Evolutionary conservation across 2,329 filamentous ascomycete genomes (phyloP).

Genomic region (Fusarium cicatricum): DNA sequence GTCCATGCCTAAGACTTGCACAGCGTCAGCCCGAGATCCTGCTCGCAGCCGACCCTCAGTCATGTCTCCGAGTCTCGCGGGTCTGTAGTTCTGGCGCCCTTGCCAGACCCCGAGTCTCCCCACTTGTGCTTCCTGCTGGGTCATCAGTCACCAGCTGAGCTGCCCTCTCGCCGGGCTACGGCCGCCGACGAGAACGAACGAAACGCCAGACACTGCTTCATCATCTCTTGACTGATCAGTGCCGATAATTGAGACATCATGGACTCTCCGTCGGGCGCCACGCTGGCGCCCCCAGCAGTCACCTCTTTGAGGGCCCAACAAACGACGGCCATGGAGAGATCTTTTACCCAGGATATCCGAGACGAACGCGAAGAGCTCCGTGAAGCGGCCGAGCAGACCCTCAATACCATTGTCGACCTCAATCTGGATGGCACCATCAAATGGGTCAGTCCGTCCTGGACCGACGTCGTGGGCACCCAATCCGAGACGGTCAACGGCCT

Average conservation of each 20-base stretch:
- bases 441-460: slow-evolving; percentile 98
- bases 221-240: slow-evolving; percentile 2
- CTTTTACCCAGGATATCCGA: slow-evolving; percentile 87
- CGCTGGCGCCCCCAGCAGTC: slow-evolving; percentile 62
- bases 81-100: slow-evolving; percentile 58
- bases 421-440: slow-evolving; percentile 89
- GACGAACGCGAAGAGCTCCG: slow-evolving; percentile 94
- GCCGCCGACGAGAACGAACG: slow-evolving; percentile 19
- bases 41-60: slow-evolving; percentile 47
- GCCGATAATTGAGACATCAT: slow-evolving; percentile 39
- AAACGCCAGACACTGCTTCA: slow-evolving; percentile 26
- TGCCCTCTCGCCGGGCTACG: slow-evolving; percentile 17
- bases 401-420: slow-evolving; percentile 96
- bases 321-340: slow-evolving; percentile 64
- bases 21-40: slow-evolving; percentile 40
- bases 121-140: slow-evolving; percentile 25
- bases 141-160: slow-evolving; percentile 12
- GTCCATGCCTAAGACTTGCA: slow-evolving; percentile 17
- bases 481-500: slow-evolving; percentile 77
- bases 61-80: slow-evolving; percentile 56
- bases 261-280: slow-evolving; percentile 49
- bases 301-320: slow-evolving; percentile 60
- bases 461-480: slow-evolving; percentile 85
- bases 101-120: slow-evolving; percentile 52
- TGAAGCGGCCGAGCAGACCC: slow-evolving; percentile 93